Evolutionary conservation across 23 red algal species (phyloP), one percentile per base, ranked within the genome.

Genomic region (Cyanidium caldarium): DNA sequence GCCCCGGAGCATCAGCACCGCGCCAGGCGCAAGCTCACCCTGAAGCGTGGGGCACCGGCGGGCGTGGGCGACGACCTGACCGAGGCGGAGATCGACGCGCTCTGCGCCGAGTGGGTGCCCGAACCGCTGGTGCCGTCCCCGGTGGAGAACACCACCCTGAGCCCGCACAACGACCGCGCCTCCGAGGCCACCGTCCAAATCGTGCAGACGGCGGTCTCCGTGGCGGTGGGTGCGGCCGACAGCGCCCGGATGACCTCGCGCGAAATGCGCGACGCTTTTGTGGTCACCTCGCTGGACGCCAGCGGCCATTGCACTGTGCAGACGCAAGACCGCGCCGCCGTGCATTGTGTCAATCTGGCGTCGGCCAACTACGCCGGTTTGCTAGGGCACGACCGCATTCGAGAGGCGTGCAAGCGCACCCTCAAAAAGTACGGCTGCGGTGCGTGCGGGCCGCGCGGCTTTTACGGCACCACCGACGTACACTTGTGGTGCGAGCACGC

Each of bases 401-500:
- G 31, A 28, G 13, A 61, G 13, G 51, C 51, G 21, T 61, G 51
- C 51, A 12, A 28, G 7, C 13, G 23, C 10, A 28, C 31, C 7
- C 51, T 61, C 7, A 16, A 28, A 16, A 61, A 61, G 51, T 61
- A 61, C 21, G 51, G 51, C 23, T 61, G 51, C 23, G 51, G 51
- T 28, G 51, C 51, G 5, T 61, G 51, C 51, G 51, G 51, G 51
- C 51, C 51, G 7, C 69, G 92, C 17, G 92, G 92, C 16, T 98
- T 98, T 72, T 98, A 98, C 46, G 92, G 92, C 34, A 98, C 85
- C 34, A 76, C 78, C 42, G 80, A 79, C 61, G 42, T 80, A 2
- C 92, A 98, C 67, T 34, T 98, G 39, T 44, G 76, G 23, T 85
- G 80, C 58, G 92, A 98, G 58, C 58, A 80, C 20, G 45, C 34